Conservation (phyloP, 139 green algal genomes). For the Yamagishiella unicocca region DNA sequence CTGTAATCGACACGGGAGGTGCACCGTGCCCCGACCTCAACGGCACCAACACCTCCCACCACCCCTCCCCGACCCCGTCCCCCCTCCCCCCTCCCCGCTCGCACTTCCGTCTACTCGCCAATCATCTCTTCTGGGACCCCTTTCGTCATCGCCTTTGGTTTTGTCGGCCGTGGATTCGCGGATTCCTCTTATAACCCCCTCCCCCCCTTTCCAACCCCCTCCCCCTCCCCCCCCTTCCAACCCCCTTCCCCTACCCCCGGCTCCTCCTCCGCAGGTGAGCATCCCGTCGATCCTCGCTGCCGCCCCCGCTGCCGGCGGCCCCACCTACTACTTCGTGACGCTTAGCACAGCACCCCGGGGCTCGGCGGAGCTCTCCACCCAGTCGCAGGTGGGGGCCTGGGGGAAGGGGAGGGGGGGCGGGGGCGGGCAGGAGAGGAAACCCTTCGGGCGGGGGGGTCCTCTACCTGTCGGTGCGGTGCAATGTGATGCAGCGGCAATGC, state of each 20-base stretch:
- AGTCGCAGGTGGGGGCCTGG: conserved; percentile 1
- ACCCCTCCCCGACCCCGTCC: too few relatives aligned
- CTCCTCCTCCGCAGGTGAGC: conserved; percentile 35
- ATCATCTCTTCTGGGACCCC: too few relatives aligned
- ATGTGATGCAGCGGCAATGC: too few relatives aligned
- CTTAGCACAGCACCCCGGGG: neutral
- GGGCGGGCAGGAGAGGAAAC: neutral
- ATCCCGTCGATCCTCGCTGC: conserved; percentile 63
- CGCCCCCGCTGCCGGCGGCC: conserved; percentile 8
- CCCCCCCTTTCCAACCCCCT: neutral
- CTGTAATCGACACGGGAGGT: too few relatives aligned
- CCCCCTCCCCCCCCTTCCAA: neutral
- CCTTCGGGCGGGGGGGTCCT: neutral
- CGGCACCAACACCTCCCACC: too few relatives aligned
- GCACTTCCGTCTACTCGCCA: too few relatives aligned
- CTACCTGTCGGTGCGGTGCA: too few relatives aligned
- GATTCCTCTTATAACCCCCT: neutral
- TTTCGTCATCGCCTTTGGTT: too few relatives aligned
- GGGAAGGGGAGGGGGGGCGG: neutral
- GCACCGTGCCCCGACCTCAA: too few relatives aligned
- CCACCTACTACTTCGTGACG: conserved; percentile 60
- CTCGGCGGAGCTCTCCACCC: neutral
- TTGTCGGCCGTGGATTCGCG: too few relatives aligned
- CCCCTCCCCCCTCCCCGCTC: too few relatives aligned
- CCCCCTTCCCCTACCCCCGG: neutral